These are phyloP conservation scores for Solanum rostratum DNA, from an alignment of 257 asterid species.

Conservation along the genomic window DNA sequence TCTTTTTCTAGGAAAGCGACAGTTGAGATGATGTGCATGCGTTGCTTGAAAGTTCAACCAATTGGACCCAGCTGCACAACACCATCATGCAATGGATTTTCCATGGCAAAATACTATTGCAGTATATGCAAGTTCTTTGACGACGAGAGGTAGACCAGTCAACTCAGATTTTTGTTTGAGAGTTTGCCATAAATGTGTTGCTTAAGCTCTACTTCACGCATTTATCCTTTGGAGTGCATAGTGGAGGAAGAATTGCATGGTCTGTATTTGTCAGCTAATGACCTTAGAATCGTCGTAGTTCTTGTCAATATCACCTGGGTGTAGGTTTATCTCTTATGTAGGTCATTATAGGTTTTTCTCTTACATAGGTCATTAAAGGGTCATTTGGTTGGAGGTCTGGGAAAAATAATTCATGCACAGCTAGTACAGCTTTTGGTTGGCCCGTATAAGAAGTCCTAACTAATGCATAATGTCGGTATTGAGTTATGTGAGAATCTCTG, in stretches of 20 bases:
- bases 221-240: not conserved
- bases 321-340: not conserved
- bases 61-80: slow-evolving; percentile 32
- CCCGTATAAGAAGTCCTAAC: not conserved
- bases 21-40: slow-evolving; percentile 38
- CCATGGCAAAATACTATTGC: slow-evolving; percentile 40
- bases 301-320: not conserved
- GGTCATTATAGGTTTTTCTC: not conserved
- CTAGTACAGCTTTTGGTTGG: not conserved
- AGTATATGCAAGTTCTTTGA: slow-evolving; percentile 37
- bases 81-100: slow-evolving; percentile 36
- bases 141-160: slow-evolving; percentile 30
- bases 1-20: slow-evolving; percentile 26
- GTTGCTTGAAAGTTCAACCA: slow-evolving; percentile 30
- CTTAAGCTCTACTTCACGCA: not conserved
- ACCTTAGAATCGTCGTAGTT: not conserved
- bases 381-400: not conserved
- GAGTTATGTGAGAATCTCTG: not conserved
- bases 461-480: not conserved
- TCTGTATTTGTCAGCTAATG: not conserved
- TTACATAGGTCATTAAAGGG: not conserved
- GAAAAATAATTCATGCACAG: not conserved
- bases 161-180: not conserved
- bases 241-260: not conserved
- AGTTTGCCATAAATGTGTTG: not conserved